These are phyloP conservation scores for Microsporum ferrugineum DNA, from an alignment of 2,329 filamentous ascomycete species.

Conservation along the genomic window DNA sequence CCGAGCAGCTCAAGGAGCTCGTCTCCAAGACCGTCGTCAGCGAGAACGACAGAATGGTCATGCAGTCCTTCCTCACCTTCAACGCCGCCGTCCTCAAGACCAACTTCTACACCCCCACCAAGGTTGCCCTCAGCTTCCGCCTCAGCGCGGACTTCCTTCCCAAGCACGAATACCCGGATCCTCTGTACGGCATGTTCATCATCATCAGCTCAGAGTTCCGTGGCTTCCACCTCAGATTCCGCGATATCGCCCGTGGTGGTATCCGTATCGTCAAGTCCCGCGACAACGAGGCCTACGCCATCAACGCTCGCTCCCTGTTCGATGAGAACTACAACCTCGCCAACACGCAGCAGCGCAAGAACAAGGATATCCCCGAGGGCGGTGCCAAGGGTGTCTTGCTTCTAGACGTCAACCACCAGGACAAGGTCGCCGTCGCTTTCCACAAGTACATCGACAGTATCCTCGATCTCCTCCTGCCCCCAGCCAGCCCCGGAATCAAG, in stretches of 20 bases:
- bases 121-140: slow-evolving; percentile 94
- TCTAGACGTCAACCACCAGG: slow-evolving; percentile 85
- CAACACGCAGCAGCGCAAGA: slow-evolving; percentile 98
- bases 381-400: slow-evolving; percentile 97
- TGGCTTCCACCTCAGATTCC: slow-evolving; percentile 94
- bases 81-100: slow-evolving; percentile 91
- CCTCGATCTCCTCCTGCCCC: slow-evolving; percentile 81
- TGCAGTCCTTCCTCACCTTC: slow-evolving; percentile 93
- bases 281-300: slow-evolving; percentile 88
- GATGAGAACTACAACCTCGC: slow-evolving; percentile 98
- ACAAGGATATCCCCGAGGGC: slow-evolving; percentile 98
- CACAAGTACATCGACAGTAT: slow-evolving; percentile 99
- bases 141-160: slow-evolving; percentile 73
- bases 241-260: slow-evolving; percentile 90
- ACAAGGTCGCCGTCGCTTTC: slow-evolving; percentile 82
- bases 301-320: slow-evolving; percentile 92
- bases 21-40: slow-evolving; percentile 74
- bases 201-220: slow-evolving; percentile 94
- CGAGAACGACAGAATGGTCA: slow-evolving; percentile 96
- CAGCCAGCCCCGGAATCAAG: slow-evolving; percentile 91
- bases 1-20: slow-evolving; percentile 59
- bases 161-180: slow-evolving; percentile 81
- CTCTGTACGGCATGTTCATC: slow-evolving; percentile 95
- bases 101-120: slow-evolving; percentile 95
- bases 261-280: slow-evolving; percentile 98